Conservation (phyloP, 768 basidiomycete species). For the Saitozyma sp. region DNA sequence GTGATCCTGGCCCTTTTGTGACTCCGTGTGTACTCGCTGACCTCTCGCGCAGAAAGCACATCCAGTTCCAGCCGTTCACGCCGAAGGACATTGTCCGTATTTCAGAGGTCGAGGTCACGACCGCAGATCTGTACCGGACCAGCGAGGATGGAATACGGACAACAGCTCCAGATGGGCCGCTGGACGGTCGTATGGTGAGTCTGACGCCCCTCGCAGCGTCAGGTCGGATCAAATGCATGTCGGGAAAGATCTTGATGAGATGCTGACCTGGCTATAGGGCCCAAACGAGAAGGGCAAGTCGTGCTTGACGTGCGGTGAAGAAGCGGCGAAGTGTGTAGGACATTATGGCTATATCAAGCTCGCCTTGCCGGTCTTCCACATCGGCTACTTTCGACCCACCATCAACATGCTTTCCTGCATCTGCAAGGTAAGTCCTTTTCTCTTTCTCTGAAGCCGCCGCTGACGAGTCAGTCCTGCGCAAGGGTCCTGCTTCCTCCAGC, state of each 20-base stretch:
- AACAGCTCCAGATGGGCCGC: slow-evolving; percentile 86
- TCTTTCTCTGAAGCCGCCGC: background rate
- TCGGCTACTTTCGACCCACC: slow-evolving; percentile 96
- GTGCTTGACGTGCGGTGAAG: slow-evolving; percentile 93
- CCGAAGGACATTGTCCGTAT: slow-evolving; percentile 94
- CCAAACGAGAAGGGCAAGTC: slow-evolving; percentile 88
- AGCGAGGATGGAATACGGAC: slow-evolving; percentile 58
- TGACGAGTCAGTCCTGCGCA: slow-evolving; percentile 67
- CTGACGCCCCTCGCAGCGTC: background rate
- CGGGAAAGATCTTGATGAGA: background rate
- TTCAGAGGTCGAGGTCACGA: slow-evolving; percentile 93
- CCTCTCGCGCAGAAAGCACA: slow-evolving; percentile 68
- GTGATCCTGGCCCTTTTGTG: slow-evolving; percentile 9
- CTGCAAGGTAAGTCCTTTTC: slow-evolving; percentile 63
- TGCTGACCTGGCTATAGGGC: slow-evolving; percentile 60
- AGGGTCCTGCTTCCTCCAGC: slow-evolving; percentile 84
- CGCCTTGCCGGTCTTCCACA: slow-evolving; percentile 93
- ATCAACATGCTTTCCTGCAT: slow-evolving; percentile 91
- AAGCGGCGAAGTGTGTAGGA: slow-evolving; percentile 90
- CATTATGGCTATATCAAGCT: slow-evolving; percentile 99
- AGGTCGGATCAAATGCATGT: background rate
- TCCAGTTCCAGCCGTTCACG: slow-evolving; percentile 92
- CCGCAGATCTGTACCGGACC: slow-evolving; percentile 82
- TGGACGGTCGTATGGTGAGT: slow-evolving; percentile 84
- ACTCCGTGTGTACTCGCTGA: slow-evolving; percentile 2